Percentiles rank a stretch among this genome's conserved stretches.
phyloP scores from a whole-genome alignment of 495 filamentous ascomycete genomes.

The Poronia punctata region DNA sequence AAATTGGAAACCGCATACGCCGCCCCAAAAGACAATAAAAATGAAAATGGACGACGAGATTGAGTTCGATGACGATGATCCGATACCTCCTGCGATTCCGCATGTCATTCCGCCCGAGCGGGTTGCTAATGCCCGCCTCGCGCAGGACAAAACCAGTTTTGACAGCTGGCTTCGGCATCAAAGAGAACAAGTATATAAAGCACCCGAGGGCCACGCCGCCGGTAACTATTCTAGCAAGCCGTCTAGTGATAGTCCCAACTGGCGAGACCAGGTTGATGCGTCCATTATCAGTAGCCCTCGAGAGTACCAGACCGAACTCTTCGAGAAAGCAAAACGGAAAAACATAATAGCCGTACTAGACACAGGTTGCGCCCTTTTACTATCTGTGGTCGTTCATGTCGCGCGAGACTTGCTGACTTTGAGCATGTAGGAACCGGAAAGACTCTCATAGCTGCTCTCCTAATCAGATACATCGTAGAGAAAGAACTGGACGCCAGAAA shows the following conservation, averaged over 20 bases:
- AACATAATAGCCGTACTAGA: conserved; percentile 97
- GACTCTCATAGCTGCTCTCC: conserved; percentile 85
- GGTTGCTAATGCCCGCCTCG: not conserved
- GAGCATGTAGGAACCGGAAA: conserved; percentile 78
- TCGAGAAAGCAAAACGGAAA: conserved; percentile 75
- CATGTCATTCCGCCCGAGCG: not conserved
- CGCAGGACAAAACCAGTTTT: conserved; percentile 46
- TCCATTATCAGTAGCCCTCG: conserved; percentile 65
- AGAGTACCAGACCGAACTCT: conserved; percentile 90
- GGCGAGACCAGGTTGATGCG: conserved; percentile 19
- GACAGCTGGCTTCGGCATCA: conserved; percentile 31
- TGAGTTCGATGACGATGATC: conserved; percentile 2
- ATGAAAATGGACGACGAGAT: conserved; percentile 4
- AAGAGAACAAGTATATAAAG: conserved; percentile 21
- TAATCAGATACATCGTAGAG: conserved; percentile 71
- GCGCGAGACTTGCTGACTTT: conserved; percentile 8
- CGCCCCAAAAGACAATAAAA: no score
- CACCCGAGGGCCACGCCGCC: conserved; percentile 3
- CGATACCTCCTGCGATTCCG: not conserved
- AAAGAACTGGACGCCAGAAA: conserved; percentile 68
- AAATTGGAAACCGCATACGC: no score
- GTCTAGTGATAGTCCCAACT: conserved; percentile 12
- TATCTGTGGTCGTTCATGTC: not conserved
- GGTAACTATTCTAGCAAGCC: conserved; percentile 22
- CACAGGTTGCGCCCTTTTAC: conserved; percentile 59